Evolutionary conservation across 2,329 filamentous ascomycete genomes (phyloP).

Genomic region (Colletotrichum tropicale): DNA sequence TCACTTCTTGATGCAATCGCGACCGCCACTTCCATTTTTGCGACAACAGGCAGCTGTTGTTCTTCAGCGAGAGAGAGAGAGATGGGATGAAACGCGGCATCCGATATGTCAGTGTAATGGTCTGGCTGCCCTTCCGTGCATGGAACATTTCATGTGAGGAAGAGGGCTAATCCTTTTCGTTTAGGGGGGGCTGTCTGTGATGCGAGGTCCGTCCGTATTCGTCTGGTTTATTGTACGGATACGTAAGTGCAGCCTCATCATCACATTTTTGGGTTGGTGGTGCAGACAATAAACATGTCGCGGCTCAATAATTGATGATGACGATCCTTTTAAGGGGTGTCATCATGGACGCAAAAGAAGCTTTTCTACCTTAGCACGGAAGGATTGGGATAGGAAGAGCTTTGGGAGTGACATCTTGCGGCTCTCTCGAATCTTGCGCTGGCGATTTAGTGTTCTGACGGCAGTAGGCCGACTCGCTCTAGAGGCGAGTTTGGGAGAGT

Average conservation of each 20-base stretch:
- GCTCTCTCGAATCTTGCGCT: not conserved
- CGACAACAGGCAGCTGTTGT: not conserved
- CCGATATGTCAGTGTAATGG: not conserved
- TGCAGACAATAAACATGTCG: not conserved
- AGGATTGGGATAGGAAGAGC: not conserved
- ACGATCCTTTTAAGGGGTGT: not conserved
- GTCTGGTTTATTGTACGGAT: not conserved
- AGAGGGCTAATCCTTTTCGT: not conserved
- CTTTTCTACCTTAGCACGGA: not conserved
- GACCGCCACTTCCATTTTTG: not conserved
- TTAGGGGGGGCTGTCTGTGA: not conserved
- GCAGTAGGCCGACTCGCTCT: not conserved
- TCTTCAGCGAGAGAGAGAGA: not conserved
- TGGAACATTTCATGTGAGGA: not conserved
- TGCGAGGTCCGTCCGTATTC: conserved; percentile 7
- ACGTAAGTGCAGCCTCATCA: not conserved
- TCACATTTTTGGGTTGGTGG: not conserved
- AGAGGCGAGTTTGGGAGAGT: not conserved
- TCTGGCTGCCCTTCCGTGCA: not conserved
- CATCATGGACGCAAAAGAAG: not conserved
- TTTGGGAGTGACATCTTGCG: not conserved
- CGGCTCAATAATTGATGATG: not conserved
- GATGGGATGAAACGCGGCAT: conserved; percentile 11
- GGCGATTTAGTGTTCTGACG: conserved; percentile 3
- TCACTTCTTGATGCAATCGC: not conserved